phyloP scores from a whole-genome alignment of 2,329 filamentous ascomycete genomes.

The Lasiodiplodia hormozganensis region DNA sequence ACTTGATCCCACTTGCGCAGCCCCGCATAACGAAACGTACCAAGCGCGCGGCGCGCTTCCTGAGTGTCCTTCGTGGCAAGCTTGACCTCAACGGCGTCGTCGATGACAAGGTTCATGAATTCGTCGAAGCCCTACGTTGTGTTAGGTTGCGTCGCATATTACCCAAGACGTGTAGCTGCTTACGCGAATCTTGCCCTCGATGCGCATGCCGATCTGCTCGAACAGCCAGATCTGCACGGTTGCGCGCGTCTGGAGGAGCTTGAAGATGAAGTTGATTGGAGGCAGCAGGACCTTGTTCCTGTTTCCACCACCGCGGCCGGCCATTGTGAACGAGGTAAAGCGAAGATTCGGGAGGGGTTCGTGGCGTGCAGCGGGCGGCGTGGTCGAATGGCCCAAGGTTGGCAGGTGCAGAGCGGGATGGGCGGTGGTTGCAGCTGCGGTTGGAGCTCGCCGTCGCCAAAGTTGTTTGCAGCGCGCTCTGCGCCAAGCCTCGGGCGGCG shows the following conservation, averaged over 20 bases:
- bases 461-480: conserved; percentile 17
- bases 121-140: conserved; percentile 86
- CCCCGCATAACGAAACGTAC: conserved; percentile 57
- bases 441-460: conserved; percentile 23
- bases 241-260: conserved; percentile 82
- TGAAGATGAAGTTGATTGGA: conserved; percentile 91
- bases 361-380: not conserved
- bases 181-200: conserved; percentile 96
- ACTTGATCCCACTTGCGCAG: not conserved
- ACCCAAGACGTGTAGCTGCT: not conserved
- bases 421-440: conserved; percentile 1
- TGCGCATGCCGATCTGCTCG: conserved; percentile 91
- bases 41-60: conserved; percentile 79
- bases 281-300: conserved; percentile 73
- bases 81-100: conserved; percentile 93
- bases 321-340: conserved; percentile 51
- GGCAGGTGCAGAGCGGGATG: not conserved
- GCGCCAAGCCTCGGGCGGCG: conserved; percentile 25
- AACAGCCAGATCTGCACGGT: conserved; percentile 96
- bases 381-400: not conserved
- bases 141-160: not conserved
- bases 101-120: conserved; percentile 98
- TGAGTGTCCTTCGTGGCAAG: conserved; percentile 79
- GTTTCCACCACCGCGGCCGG: conserved; percentile 60
- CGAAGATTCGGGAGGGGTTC: not conserved